These are phyloP conservation scores for Paracoccidioides lutzii DNA, from an alignment of 2,329 filamentous ascomycete genomes.

Conservation along the genomic window DNA sequence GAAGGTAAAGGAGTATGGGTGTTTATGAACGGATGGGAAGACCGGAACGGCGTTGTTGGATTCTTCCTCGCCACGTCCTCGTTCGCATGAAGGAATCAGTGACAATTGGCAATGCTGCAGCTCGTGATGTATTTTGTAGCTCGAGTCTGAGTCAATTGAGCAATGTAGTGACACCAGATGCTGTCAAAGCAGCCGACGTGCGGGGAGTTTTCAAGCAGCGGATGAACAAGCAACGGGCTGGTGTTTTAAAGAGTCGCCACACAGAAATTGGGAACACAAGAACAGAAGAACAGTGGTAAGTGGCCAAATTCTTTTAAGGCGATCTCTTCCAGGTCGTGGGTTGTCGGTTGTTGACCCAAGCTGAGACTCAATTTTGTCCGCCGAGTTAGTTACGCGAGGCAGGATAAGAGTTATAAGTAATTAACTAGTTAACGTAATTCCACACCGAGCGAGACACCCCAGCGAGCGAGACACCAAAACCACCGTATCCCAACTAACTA, in stretches of 20 bases:
- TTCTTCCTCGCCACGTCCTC: neutral
- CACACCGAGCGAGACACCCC: no score
- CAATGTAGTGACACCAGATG: neutral
- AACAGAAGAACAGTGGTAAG: no score
- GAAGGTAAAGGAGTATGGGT: neutral
- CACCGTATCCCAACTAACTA: no score
- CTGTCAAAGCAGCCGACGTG: neutral
- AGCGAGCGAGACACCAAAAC: no score
- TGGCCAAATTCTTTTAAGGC: no score
- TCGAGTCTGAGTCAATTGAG: neutral
- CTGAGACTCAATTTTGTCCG: neutral
- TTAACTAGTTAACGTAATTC: no score
- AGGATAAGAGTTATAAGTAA: no score
- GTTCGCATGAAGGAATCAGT: neutral
- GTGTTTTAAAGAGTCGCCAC: neutral
- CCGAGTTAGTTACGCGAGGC: neutral
- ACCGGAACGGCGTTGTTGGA: neutral
- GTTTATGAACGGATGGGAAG: neutral
- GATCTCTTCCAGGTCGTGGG: no score
- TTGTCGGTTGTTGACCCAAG: neutral
- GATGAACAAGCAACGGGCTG: neutral
- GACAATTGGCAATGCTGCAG: neutral
- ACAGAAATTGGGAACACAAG: neutral
- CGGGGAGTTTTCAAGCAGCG: no score
- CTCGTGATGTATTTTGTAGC: constrained; percentile 8